phyloP scores from a whole-genome alignment of 106 monocot genomes.

The Platanthera zijinensis region DNA sequence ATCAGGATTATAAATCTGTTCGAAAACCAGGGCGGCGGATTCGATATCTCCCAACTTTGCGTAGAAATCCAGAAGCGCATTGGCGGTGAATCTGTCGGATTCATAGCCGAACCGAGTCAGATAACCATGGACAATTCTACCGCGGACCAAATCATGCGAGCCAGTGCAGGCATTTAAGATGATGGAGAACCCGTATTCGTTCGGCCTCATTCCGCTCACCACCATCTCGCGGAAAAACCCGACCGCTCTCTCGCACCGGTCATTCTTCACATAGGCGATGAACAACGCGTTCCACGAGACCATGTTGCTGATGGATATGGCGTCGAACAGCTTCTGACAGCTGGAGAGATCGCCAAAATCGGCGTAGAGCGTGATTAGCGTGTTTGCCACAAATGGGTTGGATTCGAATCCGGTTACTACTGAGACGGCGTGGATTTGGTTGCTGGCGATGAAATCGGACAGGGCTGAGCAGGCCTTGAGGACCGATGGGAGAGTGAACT shows the following conservation, averaged over 20 bases:
- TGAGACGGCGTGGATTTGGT: constrained; percentile 51
- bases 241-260: constrained; percentile 30
- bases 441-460: constrained; percentile 24
- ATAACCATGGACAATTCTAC: constrained; percentile 45
- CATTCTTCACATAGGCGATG: constrained; percentile 40
- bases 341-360: constrained; percentile 30
- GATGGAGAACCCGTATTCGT: constrained; percentile 63
- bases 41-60: constrained; percentile 53
- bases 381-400: constrained; percentile 67
- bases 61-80: constrained; percentile 70
- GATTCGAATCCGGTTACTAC: constrained; percentile 40
- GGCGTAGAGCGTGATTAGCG: constrained; percentile 58
- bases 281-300: constrained; percentile 79
- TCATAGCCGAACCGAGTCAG: constrained; percentile 42
- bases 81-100: constrained; percentile 51
- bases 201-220: constrained; percentile 37
- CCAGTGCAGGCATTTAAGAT: constrained; percentile 61
- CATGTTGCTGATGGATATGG: constrained; percentile 24
- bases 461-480: constrained; percentile 61
- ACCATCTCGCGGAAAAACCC: constrained; percentile 57
- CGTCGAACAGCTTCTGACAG: constrained; percentile 46
- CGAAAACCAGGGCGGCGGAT: constrained; percentile 38
- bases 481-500: constrained; percentile 73
- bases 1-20: constrained; percentile 35
- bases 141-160: constrained; percentile 26